These are phyloP conservation scores for Ascoidea tarda DNA, from an alignment of 805 yeast genomes.

Conservation along the genomic window DNA sequence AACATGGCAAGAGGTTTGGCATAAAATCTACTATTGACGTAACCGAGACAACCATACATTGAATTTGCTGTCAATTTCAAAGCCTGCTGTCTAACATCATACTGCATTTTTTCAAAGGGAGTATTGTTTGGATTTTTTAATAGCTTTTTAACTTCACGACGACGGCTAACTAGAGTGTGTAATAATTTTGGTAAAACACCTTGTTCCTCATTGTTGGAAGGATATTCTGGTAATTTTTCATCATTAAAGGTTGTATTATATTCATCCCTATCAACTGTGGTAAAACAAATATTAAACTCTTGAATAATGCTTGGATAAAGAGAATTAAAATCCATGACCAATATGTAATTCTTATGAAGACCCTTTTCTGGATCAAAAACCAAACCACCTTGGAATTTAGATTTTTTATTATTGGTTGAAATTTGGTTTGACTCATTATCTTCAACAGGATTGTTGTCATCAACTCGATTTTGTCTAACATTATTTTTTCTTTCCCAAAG, in stretches of 20 bases:
- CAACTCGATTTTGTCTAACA: conserved; percentile 11
- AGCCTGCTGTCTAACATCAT: conserved; percentile 93
- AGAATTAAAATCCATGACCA: conserved; percentile 97
- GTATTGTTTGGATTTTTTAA: conserved; percentile 63
- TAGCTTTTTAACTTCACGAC: conserved; percentile 81
- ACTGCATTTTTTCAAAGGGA: conserved; percentile 58
- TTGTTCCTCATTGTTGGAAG: conserved; percentile 37
- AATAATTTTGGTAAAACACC: conserved; percentile 85
- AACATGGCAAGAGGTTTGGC: conserved; percentile 94
- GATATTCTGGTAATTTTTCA: conserved; percentile 58
- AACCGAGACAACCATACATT: conserved; percentile 99
- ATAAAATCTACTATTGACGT: conserved; percentile 79
- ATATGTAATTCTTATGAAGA: conserved; percentile 69
- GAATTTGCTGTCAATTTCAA: conserved; percentile 94
- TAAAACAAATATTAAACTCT: conserved; percentile 93
- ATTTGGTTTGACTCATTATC: conserved; percentile 26
- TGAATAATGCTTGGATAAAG: conserved; percentile 95
- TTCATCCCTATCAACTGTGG: conserved; percentile 68
- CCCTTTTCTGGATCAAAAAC: conserved; percentile 97
- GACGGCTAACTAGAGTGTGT: conserved; percentile 74
- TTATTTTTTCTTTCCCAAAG: conserved; percentile 18
- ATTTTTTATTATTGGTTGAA: conserved; percentile 43
- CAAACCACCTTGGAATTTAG: conserved; percentile 82
- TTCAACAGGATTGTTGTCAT: conserved; percentile 14
- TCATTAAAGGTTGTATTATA: conserved; percentile 24